Percentiles rank a stretch among this genome's conserved stretches.
Evolutionary conservation across 2,329 filamentous ascomycete species (phyloP).

Genomic region (Fusarium sulawesiense): DNA sequence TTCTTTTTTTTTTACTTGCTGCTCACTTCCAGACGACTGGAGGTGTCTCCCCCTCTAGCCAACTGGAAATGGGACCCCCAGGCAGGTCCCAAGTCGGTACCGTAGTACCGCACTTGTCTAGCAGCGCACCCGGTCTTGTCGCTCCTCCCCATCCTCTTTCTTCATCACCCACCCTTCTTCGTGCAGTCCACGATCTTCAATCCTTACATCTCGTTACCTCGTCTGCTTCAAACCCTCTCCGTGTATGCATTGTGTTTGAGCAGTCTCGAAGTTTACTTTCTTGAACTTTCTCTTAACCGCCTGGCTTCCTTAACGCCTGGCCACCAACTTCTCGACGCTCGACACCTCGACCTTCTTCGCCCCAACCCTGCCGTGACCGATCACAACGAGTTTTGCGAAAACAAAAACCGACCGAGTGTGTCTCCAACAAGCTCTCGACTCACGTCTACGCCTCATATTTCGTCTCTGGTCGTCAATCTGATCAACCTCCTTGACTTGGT

Average conservation of each 20-base stretch:
- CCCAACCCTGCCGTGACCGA: conserved; percentile 46
- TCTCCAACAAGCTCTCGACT: conserved; percentile 39
- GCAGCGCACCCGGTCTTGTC: conserved; percentile 50
- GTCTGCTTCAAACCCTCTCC: conserved; percentile 37
- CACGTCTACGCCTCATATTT: conserved; percentile 32
- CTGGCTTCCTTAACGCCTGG: conserved; percentile 24
- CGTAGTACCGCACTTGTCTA: conserved; percentile 47
- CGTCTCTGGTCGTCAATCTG: conserved; percentile 19
- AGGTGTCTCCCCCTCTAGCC: conserved; percentile 40
- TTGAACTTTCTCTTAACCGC: conserved; percentile 11
- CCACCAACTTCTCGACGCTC: conserved; percentile 41
- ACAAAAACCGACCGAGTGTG: conserved; percentile 44
- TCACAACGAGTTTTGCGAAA: conserved; percentile 50
- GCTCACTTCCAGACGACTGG: conserved; percentile 13
- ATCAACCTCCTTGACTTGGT: conserved; percentile 15
- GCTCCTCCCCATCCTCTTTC: conserved; percentile 54
- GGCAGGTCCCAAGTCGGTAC: conserved; percentile 45
- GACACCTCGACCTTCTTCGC: conserved; percentile 42
- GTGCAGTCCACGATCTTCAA: conserved; percentile 50
- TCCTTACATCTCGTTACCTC: conserved; percentile 36
- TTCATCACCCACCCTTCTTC: conserved; percentile 51
- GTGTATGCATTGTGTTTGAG: conserved; percentile 44
- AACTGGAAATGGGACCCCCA: conserved; percentile 44
- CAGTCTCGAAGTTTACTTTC: conserved; percentile 39
- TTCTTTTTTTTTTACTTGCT: conserved; percentile 26